These are phyloP conservation scores for Umbelopsis vinacea DNA, from an alignment of 192 early-diverging fungal species.

Conservation along the genomic window DNA sequence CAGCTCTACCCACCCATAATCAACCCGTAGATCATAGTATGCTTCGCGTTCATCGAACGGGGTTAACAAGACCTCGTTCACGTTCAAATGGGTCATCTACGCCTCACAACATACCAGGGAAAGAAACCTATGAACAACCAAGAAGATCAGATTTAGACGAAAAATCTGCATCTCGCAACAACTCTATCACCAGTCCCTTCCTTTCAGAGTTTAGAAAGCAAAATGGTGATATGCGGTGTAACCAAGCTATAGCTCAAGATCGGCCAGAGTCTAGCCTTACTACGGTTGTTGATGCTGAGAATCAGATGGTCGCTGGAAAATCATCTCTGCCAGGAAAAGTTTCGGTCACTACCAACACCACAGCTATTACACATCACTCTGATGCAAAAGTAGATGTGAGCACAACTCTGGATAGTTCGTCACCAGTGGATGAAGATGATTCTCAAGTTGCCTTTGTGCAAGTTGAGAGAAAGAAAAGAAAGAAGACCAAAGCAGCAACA, in stretches of 20 bases:
- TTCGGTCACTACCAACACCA: no score
- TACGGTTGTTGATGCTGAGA: not conserved
- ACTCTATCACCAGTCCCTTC: not conserved
- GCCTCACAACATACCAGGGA: not conserved
- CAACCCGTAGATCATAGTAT: not conserved
- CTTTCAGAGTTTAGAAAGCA: constrained; percentile 5
- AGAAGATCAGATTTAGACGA: no score
- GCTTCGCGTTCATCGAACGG: not conserved
- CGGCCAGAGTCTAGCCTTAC: not conserved
- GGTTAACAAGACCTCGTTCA: constrained; percentile 6
- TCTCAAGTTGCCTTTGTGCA: not conserved
- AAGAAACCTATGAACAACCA: no score
- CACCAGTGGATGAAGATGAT: not conserved
- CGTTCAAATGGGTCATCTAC: constrained; percentile 1
- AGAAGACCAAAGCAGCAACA: constrained; percentile 1
- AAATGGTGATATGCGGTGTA: not conserved
- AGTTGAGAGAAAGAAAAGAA: constrained; percentile 17
- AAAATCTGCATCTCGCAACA: not conserved
- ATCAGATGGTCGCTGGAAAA: not conserved
- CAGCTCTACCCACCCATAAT: not conserved
- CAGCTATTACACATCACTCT: not conserved
- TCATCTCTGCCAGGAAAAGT: no score
- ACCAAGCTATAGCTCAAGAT: not conserved
- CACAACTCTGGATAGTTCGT: not conserved
- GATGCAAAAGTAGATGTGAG: not conserved